Percentiles rank a stretch among this genome's conserved stretches.
Evolutionary conservation across 2,329 filamentous ascomycete species (phyloP).

Genomic region (Ophiognomonia clavigignenti-juglandacearum): DNA sequence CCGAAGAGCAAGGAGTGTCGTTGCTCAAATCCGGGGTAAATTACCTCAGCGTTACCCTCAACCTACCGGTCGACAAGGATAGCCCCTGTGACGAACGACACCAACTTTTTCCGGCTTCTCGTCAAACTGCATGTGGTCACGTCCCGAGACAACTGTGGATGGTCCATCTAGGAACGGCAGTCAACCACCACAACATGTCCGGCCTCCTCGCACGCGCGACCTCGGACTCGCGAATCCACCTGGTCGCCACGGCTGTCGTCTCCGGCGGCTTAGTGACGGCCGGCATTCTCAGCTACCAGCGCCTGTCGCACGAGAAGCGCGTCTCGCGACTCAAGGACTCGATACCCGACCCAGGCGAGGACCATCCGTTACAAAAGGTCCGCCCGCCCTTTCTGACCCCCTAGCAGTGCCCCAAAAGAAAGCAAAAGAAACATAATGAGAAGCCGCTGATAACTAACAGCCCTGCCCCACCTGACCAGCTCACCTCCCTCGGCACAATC

Average conservation of each 20-base stretch:
- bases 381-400: conserved; percentile 6
- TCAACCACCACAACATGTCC: conserved; percentile 27
- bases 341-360: conserved; percentile 41
- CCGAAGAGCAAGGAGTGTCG: too few species aligned
- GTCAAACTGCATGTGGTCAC: too few species aligned
- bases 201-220: conserved; percentile 40
- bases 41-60: too few species aligned
- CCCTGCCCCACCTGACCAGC: conserved; percentile 32
- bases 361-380: conserved; percentile 33
- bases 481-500: conserved; percentile 55
- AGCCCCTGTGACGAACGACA: too few species aligned
- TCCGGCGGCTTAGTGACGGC: conserved; percentile 57
- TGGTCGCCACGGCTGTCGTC: conserved; percentile 65
- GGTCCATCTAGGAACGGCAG: too few species aligned
- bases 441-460: conserved; percentile 17
- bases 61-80: too few species aligned
- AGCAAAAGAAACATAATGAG: too few species aligned
- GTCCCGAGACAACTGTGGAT: too few species aligned
- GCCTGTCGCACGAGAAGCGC: conserved; percentile 49
- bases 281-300: conserved; percentile 59
- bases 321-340: conserved; percentile 55
- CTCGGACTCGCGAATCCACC: conserved; percentile 49
- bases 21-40: too few species aligned
- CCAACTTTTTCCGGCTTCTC: too few species aligned
- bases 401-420: neutral